A percentile compares a stretch with the other conserved stretches of the same genome.
Evolutionary conservation across 1,284 basidiomycete species (phyloP).

Genomic region (Schizopora paradoxa): DNA sequence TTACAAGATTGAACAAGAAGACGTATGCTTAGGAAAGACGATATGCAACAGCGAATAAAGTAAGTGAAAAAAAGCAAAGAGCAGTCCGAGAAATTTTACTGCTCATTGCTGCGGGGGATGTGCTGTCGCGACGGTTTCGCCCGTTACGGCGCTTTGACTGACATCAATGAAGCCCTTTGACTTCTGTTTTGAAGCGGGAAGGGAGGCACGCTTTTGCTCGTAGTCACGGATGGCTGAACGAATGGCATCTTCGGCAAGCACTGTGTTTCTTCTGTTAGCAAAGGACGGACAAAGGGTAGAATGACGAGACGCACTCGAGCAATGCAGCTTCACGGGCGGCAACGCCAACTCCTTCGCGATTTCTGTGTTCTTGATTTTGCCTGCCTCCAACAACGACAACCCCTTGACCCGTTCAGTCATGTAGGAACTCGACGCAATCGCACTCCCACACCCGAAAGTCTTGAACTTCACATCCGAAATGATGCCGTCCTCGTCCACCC

Average conservation of each 20-base stretch:
- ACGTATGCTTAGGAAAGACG: neutral
- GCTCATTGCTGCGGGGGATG: constrained; percentile 36
- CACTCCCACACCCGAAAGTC: constrained; percentile 95
- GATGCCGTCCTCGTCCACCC: constrained; percentile 90
- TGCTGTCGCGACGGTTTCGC: constrained; percentile 61
- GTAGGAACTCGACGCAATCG: constrained; percentile 94
- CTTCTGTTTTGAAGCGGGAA: constrained; percentile 48
- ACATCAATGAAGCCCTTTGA: constrained; percentile 75
- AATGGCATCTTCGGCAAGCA: constrained; percentile 98
- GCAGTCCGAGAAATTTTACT: no score
- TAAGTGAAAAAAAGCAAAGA: no score
- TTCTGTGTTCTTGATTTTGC: constrained; percentile 97
- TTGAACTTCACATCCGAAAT: constrained; percentile 99
- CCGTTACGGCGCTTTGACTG: constrained; percentile 59
- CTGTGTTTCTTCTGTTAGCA: constrained; percentile 35
- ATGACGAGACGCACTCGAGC: constrained; percentile 57
- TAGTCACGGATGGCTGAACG: constrained; percentile 93
- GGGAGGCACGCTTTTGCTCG: constrained; percentile 64
- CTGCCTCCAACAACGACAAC: constrained; percentile 89
- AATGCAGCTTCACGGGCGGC: constrained; percentile 95
- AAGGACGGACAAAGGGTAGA: constrained; percentile 11
- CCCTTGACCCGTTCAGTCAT: constrained; percentile 99
- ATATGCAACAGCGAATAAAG: constrained; percentile 3
- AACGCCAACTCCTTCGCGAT: constrained; percentile 95
- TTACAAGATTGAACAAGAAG: constrained; percentile 1